A percentile compares a stretch with the other conserved stretches of the same genome.
Conservation (phyloP, 1,139 yeast species). For the Martiniozyma asiatica region DNA sequence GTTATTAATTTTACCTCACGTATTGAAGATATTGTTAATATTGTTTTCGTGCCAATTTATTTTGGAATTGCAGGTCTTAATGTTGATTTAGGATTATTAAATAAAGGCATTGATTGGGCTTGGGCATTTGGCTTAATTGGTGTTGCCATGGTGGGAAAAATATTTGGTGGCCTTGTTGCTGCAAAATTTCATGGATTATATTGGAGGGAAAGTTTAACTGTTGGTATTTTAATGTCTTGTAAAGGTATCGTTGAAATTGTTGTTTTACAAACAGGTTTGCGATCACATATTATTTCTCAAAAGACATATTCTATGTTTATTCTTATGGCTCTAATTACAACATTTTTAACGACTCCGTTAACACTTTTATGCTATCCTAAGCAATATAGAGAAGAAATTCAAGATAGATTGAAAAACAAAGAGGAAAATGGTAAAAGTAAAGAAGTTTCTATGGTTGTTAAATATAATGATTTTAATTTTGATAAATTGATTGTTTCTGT, state of each 20-base stretch:
- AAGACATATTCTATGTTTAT: constrained; percentile 69
- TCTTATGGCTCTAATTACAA: constrained; percentile 66
- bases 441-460: constrained; percentile 1
- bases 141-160: constrained; percentile 56
- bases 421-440: constrained; percentile 7
- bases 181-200: constrained; percentile 49
- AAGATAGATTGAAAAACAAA: constrained; percentile 17
- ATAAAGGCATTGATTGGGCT: constrained; percentile 64
- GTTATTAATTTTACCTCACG: constrained; percentile 58
- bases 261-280: constrained; percentile 61
- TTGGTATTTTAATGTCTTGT: constrained; percentile 79
- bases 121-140: constrained; percentile 54
- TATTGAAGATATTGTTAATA: constrained; percentile 64
- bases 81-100: constrained; percentile 51
- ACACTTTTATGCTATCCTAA: constrained; percentile 49
- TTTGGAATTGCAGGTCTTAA: constrained; percentile 70
- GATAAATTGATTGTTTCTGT: constrained; percentile 17
- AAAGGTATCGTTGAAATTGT: constrained; percentile 79
- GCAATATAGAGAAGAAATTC: constrained; percentile 43
- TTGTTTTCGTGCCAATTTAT: constrained; percentile 61
- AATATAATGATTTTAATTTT: constrained; percentile 9
- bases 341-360: constrained; percentile 66
- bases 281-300: constrained; percentile 51
- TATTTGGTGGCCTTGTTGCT: constrained; percentile 53
- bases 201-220: constrained; percentile 64